Conservation (phyloP, 371 early-diverging fungal species). For the Mortierella sp. region DNA sequence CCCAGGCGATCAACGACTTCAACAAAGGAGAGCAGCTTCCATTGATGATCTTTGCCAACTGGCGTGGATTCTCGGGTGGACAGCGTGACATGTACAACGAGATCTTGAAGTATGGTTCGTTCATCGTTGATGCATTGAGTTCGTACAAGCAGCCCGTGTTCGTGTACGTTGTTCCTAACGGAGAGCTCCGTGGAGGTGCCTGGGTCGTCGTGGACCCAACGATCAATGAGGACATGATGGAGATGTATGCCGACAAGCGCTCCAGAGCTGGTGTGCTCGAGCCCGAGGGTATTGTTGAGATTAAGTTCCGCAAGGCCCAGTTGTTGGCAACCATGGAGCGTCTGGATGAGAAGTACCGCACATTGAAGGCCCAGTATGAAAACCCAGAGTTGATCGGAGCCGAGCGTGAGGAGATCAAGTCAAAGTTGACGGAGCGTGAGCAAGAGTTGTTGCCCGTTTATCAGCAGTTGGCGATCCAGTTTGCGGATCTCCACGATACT, state of each 20-base stretch:
- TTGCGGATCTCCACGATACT: slow-evolving; percentile 97
- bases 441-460: slow-evolving; percentile 89
- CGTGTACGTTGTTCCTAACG: slow-evolving; percentile 95
- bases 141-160: slow-evolving; percentile 97
- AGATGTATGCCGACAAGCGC: slow-evolving; percentile 95
- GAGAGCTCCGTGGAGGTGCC: slow-evolving; percentile 99
- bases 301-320: slow-evolving; percentile 97
- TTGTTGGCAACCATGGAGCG: slow-evolving; percentile 93
- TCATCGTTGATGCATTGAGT: slow-evolving; percentile 96
- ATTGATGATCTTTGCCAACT: slow-evolving; percentile 99
- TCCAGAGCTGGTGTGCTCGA: slow-evolving; percentile 97
- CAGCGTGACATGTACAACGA: slow-evolving; percentile 99
- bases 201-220: slow-evolving; percentile 99
- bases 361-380: slow-evolving; percentile 74
- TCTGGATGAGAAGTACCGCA: slow-evolving; percentile 80
- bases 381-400: slow-evolving; percentile 60
- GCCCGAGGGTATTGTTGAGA: slow-evolving; percentile 98
- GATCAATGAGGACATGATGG: slow-evolving; percentile 98
- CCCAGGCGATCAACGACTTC: slow-evolving; percentile 98
- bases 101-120: slow-evolving; percentile 96
- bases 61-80: slow-evolving; percentile 99
- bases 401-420: slow-evolving; percentile 73
- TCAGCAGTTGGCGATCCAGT: slow-evolving; percentile 94
- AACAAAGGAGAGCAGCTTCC: slow-evolving; percentile 98
- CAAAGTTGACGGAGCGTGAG: slow-evolving; percentile 83